Evolutionary conservation across 768 basidiomycete genomes (phyloP).

Genomic region (Tulasnella sp.): DNA sequence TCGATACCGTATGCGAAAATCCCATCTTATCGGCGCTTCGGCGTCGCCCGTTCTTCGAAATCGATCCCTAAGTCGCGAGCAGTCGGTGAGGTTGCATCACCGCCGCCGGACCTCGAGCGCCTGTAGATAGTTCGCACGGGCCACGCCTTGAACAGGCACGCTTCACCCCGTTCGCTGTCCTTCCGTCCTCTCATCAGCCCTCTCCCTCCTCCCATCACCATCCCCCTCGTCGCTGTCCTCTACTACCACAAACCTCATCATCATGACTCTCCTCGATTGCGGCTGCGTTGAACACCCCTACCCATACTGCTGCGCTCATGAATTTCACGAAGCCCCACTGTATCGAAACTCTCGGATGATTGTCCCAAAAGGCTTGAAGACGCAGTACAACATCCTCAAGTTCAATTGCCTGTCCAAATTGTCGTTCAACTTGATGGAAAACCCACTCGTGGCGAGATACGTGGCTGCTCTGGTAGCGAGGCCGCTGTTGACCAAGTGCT

Average conservation of each 20-base stretch:
- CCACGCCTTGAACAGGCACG: slow-evolving; percentile 12
- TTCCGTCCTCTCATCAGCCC: neutral
- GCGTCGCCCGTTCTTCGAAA: neutral
- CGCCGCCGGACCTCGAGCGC: slow-evolving; percentile 11
- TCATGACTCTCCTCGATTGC: slow-evolving; percentile 5
- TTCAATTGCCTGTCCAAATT: slow-evolving; percentile 3
- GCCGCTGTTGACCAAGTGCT: slow-evolving; percentile 37
- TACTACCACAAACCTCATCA: neutral
- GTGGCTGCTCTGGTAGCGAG: slow-evolving; percentile 35
- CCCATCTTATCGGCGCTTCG: slow-evolving; percentile 3
- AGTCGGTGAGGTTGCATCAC: slow-evolving; percentile 5
- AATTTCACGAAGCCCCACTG: neutral
- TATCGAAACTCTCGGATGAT: slow-evolving; percentile 7
- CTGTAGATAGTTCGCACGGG: slow-evolving; percentile 8
- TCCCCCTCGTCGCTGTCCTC: neutral
- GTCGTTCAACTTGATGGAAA: slow-evolving; percentile 1
- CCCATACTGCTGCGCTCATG: neutral
- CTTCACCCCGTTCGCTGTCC: slow-evolving; percentile 6
- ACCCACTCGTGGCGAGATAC: slow-evolving; percentile 34
- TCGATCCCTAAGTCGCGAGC: neutral
- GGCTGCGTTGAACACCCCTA: slow-evolving; percentile 6
- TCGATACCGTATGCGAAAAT: slow-evolving; percentile 14
- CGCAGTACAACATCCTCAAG: slow-evolving; percentile 7
- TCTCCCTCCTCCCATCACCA: slow-evolving; percentile 5
- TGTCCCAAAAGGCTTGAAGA: neutral